Conservation (phyloP, 169 alveolate species). For the Eimeria falciformis region DNA sequence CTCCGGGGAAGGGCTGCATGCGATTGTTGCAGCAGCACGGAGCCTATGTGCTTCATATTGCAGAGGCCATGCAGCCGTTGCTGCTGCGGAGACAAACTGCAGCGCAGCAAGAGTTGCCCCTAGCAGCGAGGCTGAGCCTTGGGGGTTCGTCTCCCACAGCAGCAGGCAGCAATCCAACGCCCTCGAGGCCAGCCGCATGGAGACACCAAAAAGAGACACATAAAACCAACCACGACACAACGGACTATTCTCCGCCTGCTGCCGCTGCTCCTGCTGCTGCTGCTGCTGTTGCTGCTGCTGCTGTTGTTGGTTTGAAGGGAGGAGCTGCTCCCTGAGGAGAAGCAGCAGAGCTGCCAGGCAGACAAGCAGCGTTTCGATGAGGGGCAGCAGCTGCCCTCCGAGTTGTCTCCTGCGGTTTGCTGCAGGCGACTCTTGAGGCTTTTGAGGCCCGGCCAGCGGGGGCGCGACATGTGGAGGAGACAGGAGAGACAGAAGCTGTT, state of each 20-base stretch:
- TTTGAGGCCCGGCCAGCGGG: neutral
- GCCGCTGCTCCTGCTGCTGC: no score
- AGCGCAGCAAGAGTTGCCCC: neutral
- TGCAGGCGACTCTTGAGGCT: neutral
- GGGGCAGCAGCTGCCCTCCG: neutral
- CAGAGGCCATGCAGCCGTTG: neutral
- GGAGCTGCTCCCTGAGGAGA: neutral
- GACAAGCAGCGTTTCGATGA: neutral
- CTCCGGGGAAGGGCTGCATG: no score
- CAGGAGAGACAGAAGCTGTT: neutral
- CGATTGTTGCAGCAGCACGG: no score
- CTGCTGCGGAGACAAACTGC: neutral
- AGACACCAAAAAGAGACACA: neutral
- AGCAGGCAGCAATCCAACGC: neutral
- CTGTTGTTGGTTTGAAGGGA: neutral
- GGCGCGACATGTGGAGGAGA: neutral
- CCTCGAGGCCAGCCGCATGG: neutral
- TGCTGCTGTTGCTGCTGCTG: no score
- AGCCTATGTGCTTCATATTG: neutral
- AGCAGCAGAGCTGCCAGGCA: neutral
- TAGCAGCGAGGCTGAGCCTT: neutral
- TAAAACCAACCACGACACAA: neutral
- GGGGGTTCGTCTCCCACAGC: no score
- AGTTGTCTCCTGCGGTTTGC: no score
- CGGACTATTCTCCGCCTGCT: neutral